These are phyloP conservation scores for Primulina tabacum DNA, from an alignment of 257 asterid species.

Conservation along the genomic window DNA sequence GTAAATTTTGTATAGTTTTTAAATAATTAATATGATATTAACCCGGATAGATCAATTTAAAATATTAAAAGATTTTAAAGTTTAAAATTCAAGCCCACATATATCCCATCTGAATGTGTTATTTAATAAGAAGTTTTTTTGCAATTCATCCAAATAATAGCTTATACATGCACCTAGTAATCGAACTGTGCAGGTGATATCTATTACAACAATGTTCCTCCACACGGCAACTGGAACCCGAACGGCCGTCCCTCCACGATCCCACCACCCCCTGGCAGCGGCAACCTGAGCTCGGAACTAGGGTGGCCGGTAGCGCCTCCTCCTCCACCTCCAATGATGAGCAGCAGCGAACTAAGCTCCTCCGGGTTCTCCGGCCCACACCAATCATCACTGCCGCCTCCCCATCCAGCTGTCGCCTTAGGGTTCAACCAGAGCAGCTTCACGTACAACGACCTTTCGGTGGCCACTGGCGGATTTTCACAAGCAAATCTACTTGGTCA, in stretches of 20 bases:
- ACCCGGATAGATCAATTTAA: too few species aligned
- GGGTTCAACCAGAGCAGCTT: conserved; percentile 51
- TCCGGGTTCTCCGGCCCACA: conserved; percentile 56
- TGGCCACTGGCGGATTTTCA: conserved; percentile 50
- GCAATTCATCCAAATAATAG: not conserved
- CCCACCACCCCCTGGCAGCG: too few species aligned
- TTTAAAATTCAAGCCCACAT: too few species aligned
- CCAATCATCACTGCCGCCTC: conserved; percentile 42
- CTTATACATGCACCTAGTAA: not conserved
- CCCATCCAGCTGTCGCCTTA: conserved; percentile 29
- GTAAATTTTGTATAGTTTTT: too few species aligned
- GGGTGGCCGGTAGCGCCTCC: conserved; percentile 69
- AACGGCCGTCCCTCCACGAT: too few species aligned
- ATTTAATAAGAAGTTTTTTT: too few species aligned
- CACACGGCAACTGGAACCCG: conserved; percentile 24
- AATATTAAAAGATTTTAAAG: too few species aligned
- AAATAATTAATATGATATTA: too few species aligned
- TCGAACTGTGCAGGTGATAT: conserved; percentile 33
- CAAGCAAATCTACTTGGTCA: conserved; percentile 52
- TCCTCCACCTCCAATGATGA: conserved; percentile 70
- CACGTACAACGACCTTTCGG: conserved; percentile 49
- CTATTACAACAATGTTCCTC: conserved; percentile 32
- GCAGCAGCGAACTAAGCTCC: conserved; percentile 61
- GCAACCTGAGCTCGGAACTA: conserved; percentile 59
- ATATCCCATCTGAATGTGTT: too few species aligned